phyloP scores from a whole-genome alignment of 768 basidiomycete species.

The Tephrocybe sp. region DNA sequence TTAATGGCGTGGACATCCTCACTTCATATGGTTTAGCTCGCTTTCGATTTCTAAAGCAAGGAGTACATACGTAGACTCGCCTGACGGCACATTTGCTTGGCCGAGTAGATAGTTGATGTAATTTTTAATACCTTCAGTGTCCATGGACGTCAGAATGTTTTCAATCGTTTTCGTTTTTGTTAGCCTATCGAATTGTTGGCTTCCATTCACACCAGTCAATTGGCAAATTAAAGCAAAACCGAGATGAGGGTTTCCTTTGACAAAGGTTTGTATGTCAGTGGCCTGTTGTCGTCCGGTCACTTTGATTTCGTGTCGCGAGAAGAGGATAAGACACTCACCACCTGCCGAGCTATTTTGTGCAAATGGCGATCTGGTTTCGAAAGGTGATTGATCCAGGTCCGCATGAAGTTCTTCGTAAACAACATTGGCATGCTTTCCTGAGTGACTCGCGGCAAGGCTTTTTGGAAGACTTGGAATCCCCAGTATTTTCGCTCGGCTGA shows the following conservation, averaged over 20 bases:
- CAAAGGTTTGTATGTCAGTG: conserved; percentile 69
- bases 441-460: conserved; percentile 66
- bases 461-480: conserved; percentile 93
- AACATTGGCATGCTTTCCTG: conserved; percentile 74
- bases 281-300: conserved; percentile 41
- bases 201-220: conserved; percentile 80
- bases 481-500: conserved; percentile 90
- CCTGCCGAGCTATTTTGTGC: conserved; percentile 83
- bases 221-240: conserved; percentile 86
- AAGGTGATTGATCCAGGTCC: conserved; percentile 95
- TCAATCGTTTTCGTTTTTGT: conserved; percentile 94
- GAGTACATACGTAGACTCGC: conserved; percentile 36
- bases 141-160: conserved; percentile 72
- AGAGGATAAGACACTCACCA: conserved; percentile 40
- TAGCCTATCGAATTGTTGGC: conserved; percentile 85
- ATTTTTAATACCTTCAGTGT: conserved; percentile 65
- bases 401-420: conserved; percentile 94
- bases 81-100: conserved; percentile 52
- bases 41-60: background rate
- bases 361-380: conserved; percentile 85
- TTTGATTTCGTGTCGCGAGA: background rate
- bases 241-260: conserved; percentile 70
- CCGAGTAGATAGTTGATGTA: conserved; percentile 74
- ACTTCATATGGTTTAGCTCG: conserved; percentile 27
- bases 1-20: conserved; percentile 45